Evolutionary conservation across 2,329 filamentous ascomycete genomes (phyloP), one percentile per base, ranked within the genome.

Genomic region (Juglanconis juglandina): DNA sequence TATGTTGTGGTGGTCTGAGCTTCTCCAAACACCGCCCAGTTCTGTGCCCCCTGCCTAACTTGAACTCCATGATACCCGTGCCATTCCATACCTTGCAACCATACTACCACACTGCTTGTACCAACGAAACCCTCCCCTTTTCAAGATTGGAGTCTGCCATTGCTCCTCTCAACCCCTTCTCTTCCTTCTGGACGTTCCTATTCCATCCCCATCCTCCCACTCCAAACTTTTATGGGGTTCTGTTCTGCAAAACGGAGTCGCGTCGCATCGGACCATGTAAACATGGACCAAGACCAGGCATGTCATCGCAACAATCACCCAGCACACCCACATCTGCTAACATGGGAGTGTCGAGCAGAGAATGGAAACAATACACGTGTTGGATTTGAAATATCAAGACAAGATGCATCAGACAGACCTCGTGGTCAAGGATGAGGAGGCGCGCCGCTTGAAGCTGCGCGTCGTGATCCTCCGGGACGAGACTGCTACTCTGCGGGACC

Each of bases 391-490:
- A 67, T 91, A 93, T 71, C 85, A 89, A 66, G 81, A 82, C 62
- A 83, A 82, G 65, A 75, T 84, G 58, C 86, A 88, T 66, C 80
- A 87, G 58, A 83, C 89, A 41, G 83, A 90, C 56, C 77, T 88
- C 10, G 80, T 96, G 58, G 77, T 85, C 66, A 90, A 90, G 68
- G 86, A 92, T 65, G 93, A 98, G 72, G 85, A 88, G 62, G 79
- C 85, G 44, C 87, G 93, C 52, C 83, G 87, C 65, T 75, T 92
- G 56, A 86, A 86, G 66, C 80, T 94, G 63, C 84, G 87, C 64
- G 80, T 87, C 58, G 76, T 93, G 57, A 75, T 92, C n/a, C 77
- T 90, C n/a, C 81, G 87, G 63, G 86, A 93, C 65, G 89, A 96
- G 64, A 91, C 88, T 64, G 83, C 87, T 52, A 80, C 84, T 9